phyloP scores from a whole-genome alignment of 192 early-diverging fungal genomes.

The Glomus cerebriforme region DNA sequence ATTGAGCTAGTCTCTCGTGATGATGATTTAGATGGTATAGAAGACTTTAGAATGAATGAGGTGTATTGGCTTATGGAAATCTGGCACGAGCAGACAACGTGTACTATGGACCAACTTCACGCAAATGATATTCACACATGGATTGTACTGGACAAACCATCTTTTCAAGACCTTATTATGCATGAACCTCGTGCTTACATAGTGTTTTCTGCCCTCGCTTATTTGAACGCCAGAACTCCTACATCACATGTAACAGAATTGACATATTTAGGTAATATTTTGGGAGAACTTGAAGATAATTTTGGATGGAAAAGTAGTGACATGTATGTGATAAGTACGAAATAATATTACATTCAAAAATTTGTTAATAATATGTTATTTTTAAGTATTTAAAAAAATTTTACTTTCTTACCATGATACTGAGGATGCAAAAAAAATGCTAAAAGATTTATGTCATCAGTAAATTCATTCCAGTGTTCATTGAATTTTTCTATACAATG shows the following conservation, averaged over 20 bases:
- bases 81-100: neutral
- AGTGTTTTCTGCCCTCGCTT: neutral
- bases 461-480: too few relatives aligned
- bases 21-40: neutral
- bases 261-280: neutral
- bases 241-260: neutral
- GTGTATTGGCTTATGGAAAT: neutral
- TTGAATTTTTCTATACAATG: too few relatives aligned
- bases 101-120: neutral
- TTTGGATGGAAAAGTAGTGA: neutral
- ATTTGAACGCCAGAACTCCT: neutral
- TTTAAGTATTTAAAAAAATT: too few relatives aligned
- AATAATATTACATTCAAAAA: too few relatives aligned
- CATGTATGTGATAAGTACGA: neutral
- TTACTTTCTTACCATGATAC: too few relatives aligned
- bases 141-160: neutral
- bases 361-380: too few relatives aligned
- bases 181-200: neutral
- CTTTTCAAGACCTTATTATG: neutral
- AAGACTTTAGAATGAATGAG: neutral
- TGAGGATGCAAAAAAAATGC: too few relatives aligned
- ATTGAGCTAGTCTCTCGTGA: neutral
- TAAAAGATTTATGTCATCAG: too few relatives aligned
- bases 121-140: constrained; percentile 17
- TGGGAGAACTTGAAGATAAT: neutral